Percentiles rank a stretch among this genome's conserved stretches.
Evolutionary conservation across 257 asterid genomes (phyloP).

Genomic region (Solanum etuberosum): DNA sequence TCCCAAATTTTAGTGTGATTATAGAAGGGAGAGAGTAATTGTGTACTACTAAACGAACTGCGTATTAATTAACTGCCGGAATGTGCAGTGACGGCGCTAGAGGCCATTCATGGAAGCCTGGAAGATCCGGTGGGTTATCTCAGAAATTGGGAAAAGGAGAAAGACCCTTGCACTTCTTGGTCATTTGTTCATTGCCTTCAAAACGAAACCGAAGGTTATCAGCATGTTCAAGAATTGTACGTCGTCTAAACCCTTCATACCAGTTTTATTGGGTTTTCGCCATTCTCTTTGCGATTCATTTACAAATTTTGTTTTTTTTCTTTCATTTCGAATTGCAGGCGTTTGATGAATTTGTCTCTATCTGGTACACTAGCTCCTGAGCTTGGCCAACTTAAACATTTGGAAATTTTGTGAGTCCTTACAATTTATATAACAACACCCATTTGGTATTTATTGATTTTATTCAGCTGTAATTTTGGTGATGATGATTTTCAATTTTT

Average conservation of each 20-base stretch:
- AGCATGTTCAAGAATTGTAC: slow-evolving; percentile 79
- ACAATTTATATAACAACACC: background rate
- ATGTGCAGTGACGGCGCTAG: slow-evolving; percentile 62
- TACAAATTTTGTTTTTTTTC: background rate
- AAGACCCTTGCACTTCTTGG: slow-evolving; percentile 96
- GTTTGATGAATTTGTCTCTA: slow-evolving; percentile 34
- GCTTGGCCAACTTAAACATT: slow-evolving; percentile 56
- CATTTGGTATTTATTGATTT: background rate
- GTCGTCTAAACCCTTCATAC: slow-evolving; percentile 2
- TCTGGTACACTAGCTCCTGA: slow-evolving; percentile 77
- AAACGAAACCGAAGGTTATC: slow-evolving; percentile 40
- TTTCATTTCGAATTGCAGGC: slow-evolving; percentile 28
- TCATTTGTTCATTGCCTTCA: slow-evolving; percentile 53
- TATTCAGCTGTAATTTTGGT: background rate
- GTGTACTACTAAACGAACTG: too few species aligned
- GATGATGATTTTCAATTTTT: background rate
- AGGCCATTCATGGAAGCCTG: slow-evolving; percentile 38
- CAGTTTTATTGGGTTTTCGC: background rate
- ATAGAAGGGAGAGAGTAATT: too few species aligned
- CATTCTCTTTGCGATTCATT: background rate
- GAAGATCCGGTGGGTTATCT: slow-evolving; percentile 49
- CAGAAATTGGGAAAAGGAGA: slow-evolving; percentile 39
- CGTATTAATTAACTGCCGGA: background rate
- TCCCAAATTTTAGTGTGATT: too few species aligned
- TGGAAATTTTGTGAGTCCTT: slow-evolving; percentile 57